Evolutionary conservation across 768 basidiomycete genomes (phyloP).

Genomic region (Boletus rubescentipes): DNA sequence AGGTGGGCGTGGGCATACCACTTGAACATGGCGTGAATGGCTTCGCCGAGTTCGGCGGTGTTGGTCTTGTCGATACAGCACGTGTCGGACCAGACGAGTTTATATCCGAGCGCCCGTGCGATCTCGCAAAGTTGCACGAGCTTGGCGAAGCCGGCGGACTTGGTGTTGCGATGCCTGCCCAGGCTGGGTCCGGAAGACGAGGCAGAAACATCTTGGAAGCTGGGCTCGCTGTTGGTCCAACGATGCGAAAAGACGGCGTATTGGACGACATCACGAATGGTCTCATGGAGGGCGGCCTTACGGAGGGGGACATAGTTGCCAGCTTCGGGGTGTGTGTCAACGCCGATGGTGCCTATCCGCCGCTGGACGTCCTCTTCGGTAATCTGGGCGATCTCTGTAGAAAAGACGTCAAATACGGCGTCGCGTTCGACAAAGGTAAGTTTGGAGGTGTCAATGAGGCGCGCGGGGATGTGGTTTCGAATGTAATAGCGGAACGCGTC

Average conservation of each 20-base stretch:
- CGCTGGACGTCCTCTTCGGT: constrained; percentile 16
- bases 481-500: constrained; percentile 22
- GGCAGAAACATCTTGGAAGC: constrained; percentile 15
- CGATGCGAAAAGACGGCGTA: constrained; percentile 30
- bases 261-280: constrained; percentile 14
- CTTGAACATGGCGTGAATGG: constrained; percentile 32
- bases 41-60: constrained; percentile 28
- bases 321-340: constrained; percentile 9
- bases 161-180: constrained; percentile 1
- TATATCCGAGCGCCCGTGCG: constrained; percentile 18
- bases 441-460: constrained; percentile 23
- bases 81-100: constrained; percentile 30
- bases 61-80: constrained; percentile 32
- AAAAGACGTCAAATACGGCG: constrained; percentile 20
- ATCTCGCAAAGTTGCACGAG: constrained; percentile 22
- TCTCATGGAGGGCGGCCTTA: constrained; percentile 17
- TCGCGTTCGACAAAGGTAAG: constrained; percentile 24
- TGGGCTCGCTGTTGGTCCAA: constrained; percentile 24
- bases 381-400: constrained; percentile 12
- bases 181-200: background rate
- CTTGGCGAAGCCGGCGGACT: constrained; percentile 12
- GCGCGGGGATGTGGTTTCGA: constrained; percentile 25
- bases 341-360: background rate
- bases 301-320: constrained; percentile 13
- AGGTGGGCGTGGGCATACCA: constrained; percentile 33